phyloP scores from a whole-genome alignment of 2,329 filamentous ascomycete genomes.

The Mollisia scopiformis region DNA sequence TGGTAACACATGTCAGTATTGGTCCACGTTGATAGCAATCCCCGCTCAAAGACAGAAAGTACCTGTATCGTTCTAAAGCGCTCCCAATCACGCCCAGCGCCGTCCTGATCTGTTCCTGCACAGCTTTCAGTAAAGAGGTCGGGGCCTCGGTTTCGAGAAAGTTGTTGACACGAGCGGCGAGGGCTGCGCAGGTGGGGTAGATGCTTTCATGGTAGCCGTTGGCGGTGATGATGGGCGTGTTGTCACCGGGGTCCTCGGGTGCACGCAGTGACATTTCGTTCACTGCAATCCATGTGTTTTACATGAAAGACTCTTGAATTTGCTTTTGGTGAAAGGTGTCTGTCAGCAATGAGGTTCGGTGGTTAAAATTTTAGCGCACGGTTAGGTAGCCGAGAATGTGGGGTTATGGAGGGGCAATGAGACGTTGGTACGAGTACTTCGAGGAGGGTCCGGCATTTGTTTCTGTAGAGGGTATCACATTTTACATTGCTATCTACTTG shows the following conservation, averaged over 20 bases:
- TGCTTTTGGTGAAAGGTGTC: constrained; percentile 4
- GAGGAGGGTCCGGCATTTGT: neutral
- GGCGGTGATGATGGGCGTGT: constrained; percentile 21
- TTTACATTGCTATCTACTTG: constrained; percentile 9
- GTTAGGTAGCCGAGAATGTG: constrained; percentile 17
- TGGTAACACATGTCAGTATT: constrained; percentile 1
- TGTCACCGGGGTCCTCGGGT: constrained; percentile 29
- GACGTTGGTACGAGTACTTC: neutral
- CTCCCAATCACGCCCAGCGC: constrained; percentile 75
- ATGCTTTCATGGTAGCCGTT: constrained; percentile 24
- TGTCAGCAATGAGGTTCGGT: constrained; percentile 14
- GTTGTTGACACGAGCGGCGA: constrained; percentile 30
- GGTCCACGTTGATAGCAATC: neutral
- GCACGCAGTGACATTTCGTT: constrained; percentile 32
- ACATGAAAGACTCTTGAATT: constrained; percentile 4
- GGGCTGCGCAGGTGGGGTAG: constrained; percentile 29
- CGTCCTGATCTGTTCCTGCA: constrained; percentile 75
- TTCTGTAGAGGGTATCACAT: constrained; percentile 21
- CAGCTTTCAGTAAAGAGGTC: constrained; percentile 29
- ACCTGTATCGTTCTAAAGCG: constrained; percentile 78
- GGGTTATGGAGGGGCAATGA: constrained; percentile 9
- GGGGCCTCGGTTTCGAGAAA: constrained; percentile 33
- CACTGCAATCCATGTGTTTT: constrained; percentile 29
- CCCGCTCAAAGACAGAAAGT: constrained; percentile 27
- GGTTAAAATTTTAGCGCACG: constrained; percentile 11